Conservation (phyloP, 495 filamentous ascomycete species). For the Hypoxylon crocopeplum region DNA sequence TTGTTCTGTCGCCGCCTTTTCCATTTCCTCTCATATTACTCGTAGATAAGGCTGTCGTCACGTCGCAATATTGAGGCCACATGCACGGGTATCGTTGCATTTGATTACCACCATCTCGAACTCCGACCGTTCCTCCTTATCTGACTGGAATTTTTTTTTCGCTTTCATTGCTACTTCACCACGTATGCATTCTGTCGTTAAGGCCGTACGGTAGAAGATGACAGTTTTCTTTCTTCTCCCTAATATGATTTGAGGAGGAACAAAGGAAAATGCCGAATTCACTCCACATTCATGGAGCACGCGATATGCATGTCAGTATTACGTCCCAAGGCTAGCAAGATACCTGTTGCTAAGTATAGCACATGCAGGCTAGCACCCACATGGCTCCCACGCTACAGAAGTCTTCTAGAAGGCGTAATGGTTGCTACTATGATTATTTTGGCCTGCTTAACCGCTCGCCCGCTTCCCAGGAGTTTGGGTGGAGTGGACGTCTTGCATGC, state of each 20-base stretch:
- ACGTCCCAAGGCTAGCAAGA: slow-evolving; percentile 9
- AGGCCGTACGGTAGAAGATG: neutral
- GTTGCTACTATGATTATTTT: neutral
- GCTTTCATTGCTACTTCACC: slow-evolving; percentile 11
- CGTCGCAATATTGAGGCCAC: slow-evolving; percentile 26
- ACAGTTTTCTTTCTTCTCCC: no score
- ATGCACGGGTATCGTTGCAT: slow-evolving; percentile 32
- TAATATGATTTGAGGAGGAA: neutral
- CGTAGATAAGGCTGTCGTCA: neutral
- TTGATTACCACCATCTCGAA: slow-evolving; percentile 40
- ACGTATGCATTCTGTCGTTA: neutral
- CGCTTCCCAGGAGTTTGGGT: slow-evolving; percentile 16
- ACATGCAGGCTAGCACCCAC: slow-evolving; percentile 28
- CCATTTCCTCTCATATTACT: slow-evolving; percentile 10
- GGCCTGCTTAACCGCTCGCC: slow-evolving; percentile 13
- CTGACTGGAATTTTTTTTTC: neutral
- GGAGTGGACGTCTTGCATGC: slow-evolving; percentile 20
- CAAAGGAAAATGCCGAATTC: neutral
- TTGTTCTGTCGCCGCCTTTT: neutral
- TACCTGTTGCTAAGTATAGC: slow-evolving; percentile 33
- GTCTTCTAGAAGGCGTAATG: slow-evolving; percentile 32
- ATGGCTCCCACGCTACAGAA: slow-evolving; percentile 32
- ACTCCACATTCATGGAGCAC: slow-evolving; percentile 1
- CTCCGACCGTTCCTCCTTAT: neutral
- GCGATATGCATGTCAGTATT: slow-evolving; percentile 22